Evolutionary conservation across 495 filamentous ascomycete genomes (phyloP).

Genomic region (Xylaria sp.): DNA sequence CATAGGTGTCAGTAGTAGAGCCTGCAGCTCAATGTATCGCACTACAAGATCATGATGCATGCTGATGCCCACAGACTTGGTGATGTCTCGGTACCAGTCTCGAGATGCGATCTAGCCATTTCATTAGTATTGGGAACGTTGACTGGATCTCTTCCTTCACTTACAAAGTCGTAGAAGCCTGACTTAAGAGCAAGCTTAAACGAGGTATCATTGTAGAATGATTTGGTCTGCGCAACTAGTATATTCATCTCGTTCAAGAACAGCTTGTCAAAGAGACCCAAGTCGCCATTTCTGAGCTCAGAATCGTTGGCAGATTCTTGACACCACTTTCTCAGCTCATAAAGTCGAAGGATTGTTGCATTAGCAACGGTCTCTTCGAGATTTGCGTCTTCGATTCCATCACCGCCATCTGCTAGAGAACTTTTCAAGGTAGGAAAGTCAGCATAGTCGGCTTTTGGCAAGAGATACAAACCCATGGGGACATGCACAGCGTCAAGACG

Average conservation of each 20-base stretch:
- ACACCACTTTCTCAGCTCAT: conserved; percentile 89
- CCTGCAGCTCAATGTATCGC: conserved; percentile 87
- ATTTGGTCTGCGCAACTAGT: conserved; percentile 74
- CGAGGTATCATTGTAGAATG: conserved; percentile 78
- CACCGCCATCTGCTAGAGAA: conserved; percentile 92
- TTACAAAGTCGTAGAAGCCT: conserved; percentile 86
- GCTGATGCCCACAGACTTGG: conserved; percentile 72
- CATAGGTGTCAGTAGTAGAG: conserved; percentile 65
- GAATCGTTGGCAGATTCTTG: conserved; percentile 79
- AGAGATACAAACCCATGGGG: background rate
- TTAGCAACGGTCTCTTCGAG: conserved; percentile 96
- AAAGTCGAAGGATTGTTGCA: conserved; percentile 84
- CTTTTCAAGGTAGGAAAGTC: conserved; percentile 7
- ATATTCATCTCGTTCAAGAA: conserved; percentile 94
- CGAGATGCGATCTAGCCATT: conserved; percentile 47
- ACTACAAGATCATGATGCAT: conserved; percentile 81
- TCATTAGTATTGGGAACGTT: background rate
- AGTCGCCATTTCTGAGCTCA: conserved; percentile 72
- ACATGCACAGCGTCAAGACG: background rate
- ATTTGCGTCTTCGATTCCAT: conserved; percentile 95
- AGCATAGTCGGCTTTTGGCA: background rate
- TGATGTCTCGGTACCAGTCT: conserved; percentile 88
- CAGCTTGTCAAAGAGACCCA: conserved; percentile 80
- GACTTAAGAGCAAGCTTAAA: conserved; percentile 95
- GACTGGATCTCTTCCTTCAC: conserved; percentile 39